phyloP scores from a whole-genome alignment of 2,329 filamentous ascomycete genomes.

The Davidsoniella virescens region DNA sequence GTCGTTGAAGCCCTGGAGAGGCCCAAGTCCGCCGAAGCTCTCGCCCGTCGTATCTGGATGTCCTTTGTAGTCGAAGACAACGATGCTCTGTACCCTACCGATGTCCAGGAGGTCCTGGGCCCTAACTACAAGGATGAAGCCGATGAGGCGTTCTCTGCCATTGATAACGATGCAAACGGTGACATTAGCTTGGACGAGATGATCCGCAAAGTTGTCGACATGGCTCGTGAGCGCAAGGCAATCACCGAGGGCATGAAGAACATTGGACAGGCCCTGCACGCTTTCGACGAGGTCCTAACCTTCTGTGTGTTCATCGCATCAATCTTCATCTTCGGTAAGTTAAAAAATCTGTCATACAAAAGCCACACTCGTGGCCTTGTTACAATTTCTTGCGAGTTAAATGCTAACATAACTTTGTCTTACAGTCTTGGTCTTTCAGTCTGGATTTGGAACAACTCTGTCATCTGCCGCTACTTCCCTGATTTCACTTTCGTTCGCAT shows the following conservation, averaged over 20 bases:
- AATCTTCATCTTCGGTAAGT: constrained; percentile 53
- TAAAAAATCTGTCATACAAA: constrained; percentile 11
- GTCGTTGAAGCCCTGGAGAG: constrained; percentile 82
- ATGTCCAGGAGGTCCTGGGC: constrained; percentile 78
- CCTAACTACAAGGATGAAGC: constrained; percentile 57
- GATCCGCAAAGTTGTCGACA: constrained; percentile 70
- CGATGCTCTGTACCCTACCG: constrained; percentile 62
- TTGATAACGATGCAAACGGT: constrained; percentile 81
- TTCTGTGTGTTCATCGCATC: constrained; percentile 66
- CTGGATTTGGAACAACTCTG: constrained; percentile 67
- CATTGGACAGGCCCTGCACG: constrained; percentile 83
- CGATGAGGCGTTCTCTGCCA: constrained; percentile 63
- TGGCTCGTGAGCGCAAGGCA: constrained; percentile 72
- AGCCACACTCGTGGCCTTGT: neutral
- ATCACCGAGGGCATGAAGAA: constrained; percentile 93
- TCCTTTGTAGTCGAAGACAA: constrained; percentile 86
- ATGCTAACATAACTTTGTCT: constrained; percentile 16
- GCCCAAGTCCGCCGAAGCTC: constrained; percentile 67
- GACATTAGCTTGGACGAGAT: constrained; percentile 94
- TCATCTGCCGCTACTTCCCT: constrained; percentile 83
- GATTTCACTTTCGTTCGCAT: constrained; percentile 92
- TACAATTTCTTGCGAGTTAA: too few species aligned
- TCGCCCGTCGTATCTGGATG: constrained; percentile 94
- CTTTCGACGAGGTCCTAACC: constrained; percentile 73
- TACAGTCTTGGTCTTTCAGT: constrained; percentile 70